These are phyloP conservation scores for Hemisphaericaspora nanyangensis DNA, from an alignment of 805 yeast genomes.

Conservation along the genomic window DNA sequence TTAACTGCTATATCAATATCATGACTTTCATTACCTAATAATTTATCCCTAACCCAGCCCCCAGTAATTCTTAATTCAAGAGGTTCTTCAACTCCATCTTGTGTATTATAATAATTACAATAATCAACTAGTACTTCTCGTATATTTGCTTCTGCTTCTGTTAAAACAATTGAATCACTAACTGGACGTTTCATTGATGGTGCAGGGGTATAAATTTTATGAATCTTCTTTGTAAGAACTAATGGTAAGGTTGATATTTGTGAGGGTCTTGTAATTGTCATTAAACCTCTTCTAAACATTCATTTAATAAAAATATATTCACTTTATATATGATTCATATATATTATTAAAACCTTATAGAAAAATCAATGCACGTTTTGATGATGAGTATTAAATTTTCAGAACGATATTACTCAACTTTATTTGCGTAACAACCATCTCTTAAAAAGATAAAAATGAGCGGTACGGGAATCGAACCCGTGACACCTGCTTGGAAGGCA, in stretches of 20 bases:
- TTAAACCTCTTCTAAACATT: not conserved
- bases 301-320: not conserved
- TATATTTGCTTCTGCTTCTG: slow-evolving; percentile 41
- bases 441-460: too few relatives aligned
- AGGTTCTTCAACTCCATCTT: slow-evolving; percentile 9
- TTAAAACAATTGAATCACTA: slow-evolving; percentile 26
- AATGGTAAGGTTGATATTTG: not conserved
- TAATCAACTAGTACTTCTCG: slow-evolving; percentile 38
- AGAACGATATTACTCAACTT: too few relatives aligned
- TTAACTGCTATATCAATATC: slow-evolving; percentile 94
- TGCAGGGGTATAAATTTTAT: not conserved
- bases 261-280: not conserved
- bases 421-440: too few relatives aligned
- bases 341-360: not conserved
- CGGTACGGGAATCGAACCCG: slow-evolving; percentile 94
- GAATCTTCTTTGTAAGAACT: not conserved
- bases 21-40: slow-evolving; percentile 73
- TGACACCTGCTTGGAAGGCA: slow-evolving; percentile 94
- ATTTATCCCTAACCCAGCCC: slow-evolving; percentile 97
- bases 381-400: too few relatives aligned
- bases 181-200: slow-evolving; percentile 14
- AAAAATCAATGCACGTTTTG: too few relatives aligned
- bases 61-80: slow-evolving; percentile 81
- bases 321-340: not conserved
- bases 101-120: slow-evolving; percentile 32